Percentiles rank a stretch among this genome's conserved stretches.
phyloP scores from a whole-genome alignment of 1,284 basidiomycete genomes.

The Uromyces viciae-fabae region DNA sequence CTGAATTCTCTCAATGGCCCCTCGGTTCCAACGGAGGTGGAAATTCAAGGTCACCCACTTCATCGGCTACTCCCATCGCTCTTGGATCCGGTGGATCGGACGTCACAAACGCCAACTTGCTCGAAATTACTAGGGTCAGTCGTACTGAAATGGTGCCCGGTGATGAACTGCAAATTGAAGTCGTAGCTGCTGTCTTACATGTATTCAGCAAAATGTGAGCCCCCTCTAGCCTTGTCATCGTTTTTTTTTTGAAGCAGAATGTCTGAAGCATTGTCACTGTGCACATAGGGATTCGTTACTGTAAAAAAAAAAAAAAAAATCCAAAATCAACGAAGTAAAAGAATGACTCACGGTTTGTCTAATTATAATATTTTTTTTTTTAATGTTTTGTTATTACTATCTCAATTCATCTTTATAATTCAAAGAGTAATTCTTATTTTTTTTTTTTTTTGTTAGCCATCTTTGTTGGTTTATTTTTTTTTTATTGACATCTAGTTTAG shows the following conservation, averaged over 20 bases:
- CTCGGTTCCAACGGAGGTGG: constrained; percentile 62
- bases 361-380: neutral
- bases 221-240: neutral
- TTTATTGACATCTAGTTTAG: neutral
- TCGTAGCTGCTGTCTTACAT: constrained; percentile 82
- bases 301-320: neutral
- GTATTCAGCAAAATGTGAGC: constrained; percentile 60
- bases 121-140: constrained; percentile 74
- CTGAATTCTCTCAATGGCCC: constrained; percentile 84
- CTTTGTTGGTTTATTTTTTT: neutral
- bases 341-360: neutral
- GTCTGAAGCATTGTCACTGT: neutral
- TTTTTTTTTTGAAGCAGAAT: neutral
- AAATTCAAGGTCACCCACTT: constrained; percentile 52
- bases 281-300: constrained; percentile 36
- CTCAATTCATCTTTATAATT: neutral
- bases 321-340: neutral
- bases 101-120: constrained; percentile 63
- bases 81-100: constrained; percentile 53
- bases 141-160: constrained; percentile 58
- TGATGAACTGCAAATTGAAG: constrained; percentile 76
- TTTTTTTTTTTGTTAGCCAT: neutral
- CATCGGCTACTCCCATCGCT: constrained; percentile 51
- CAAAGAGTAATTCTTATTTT: neutral
- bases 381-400: neutral